Base-by-base conservation (phyloP, 148 eudicot species). In the Camellia granthamiana region DNA sequence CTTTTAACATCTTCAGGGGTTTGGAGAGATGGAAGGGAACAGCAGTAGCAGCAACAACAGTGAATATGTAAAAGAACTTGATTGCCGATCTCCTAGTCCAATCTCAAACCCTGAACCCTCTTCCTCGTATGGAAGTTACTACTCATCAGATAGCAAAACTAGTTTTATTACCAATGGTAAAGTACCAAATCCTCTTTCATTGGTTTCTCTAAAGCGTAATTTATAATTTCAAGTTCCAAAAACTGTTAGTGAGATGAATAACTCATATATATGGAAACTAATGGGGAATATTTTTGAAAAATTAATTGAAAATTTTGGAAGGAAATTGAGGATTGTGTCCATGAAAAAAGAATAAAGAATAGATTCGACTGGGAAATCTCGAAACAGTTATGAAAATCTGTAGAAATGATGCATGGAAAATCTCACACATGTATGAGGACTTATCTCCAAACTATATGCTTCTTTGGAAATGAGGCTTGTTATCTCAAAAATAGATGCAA, bases 51-150 rank as follows among this genome's bases (percentile, higher is more conserved):
- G 86, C 78, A 83, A 75, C 67, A 80, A 79, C 42, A 69, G 41
- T 84, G 87, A 82, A 59, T 74, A 54, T 70, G 80, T 77, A 63
- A 75, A 77, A 66, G 87, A 88, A 76, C 84, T 71, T 55, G 74
- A 83, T 76, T 61, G 30, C 44, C 90, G 14, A 51, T 81, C 81
- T 72, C 58, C 74, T 64, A 72, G 80, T 63, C 69, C 81, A 74
- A 74, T 65, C 56, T 82, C 88, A 51, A 84, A 86, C 87, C 86
- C 84, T 74, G 90, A 87, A 76, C 87, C 89, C 55, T 92, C 91
- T 75, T 79, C 85, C 79, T 89, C 94, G 13, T 84, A 82, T 55
- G 90, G 86, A 77, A 92, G 94, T 88, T 90, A 83, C 75, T 72
- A 88, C 83, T 86, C 90, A 19, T 85, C 89, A 62, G 88, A 84